Evolutionary conservation across 1,284 basidiomycete genomes (phyloP), one percentile per base, ranked within the genome.

Genomic region (Neonothopanus nambi): DNA sequence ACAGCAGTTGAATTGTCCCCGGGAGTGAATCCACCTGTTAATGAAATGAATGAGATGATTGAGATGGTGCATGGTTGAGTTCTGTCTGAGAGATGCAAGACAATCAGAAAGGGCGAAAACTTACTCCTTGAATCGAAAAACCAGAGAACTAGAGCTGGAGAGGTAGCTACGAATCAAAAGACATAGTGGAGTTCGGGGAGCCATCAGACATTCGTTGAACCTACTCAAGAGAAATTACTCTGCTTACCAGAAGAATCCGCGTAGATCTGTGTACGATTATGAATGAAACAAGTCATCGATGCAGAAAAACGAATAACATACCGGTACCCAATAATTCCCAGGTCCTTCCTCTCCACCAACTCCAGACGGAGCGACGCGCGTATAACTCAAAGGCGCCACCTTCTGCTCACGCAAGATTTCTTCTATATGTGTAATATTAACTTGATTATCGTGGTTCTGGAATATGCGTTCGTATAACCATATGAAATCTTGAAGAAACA

Each of bases 241-340:
- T 20, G 52, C 58, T 41, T 48, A 76, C 75, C 71, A 51, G 56
- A 55, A 12, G 17, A 41, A 18, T 59, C 65, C 35, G 63, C 59
- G 54, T 74, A 76, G 15, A 78, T 59, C 69, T 72, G 41, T 26
- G 8, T 13, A 28, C 8, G 36, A 47, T 15, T 24, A 26, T 17
- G 45, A 40, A 37, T 42, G 24, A 41, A 39, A 50, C 26, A 21
- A 39, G 30, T 17, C n/a, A 26, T 21, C 6, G 15, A 47, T 23
- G 13, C n/a, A 26, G 33, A 11, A 24, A 36, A 21, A 28, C 15
- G 35, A 47, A 37, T 68, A 13, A 39, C 79, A 59, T 57, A 85
- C 81, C 2, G 86, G 85, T 18, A 88, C 82, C 85, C 85, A 88
- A 59, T 88, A 88, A 56, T 81, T 88, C 51, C 81, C 84, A 3